These are phyloP conservation scores for Sarcomyxa edulis DNA, from an alignment of 768 basidiomycete species.

Conservation along the genomic window DNA sequence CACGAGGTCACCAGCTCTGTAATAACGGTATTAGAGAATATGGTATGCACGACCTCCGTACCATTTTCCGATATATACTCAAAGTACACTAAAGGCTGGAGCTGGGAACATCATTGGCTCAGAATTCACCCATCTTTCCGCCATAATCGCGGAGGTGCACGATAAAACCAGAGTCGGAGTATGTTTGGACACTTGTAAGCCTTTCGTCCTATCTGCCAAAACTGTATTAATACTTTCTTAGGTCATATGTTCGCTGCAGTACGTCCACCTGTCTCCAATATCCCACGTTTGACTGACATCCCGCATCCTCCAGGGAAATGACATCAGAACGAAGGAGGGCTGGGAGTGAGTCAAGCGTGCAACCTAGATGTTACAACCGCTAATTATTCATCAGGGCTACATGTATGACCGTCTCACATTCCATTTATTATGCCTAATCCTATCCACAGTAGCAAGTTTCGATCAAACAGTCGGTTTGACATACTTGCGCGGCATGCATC, in stretches of 20 bases:
- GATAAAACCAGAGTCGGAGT: conserved; percentile 76
- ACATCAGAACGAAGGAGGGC: conserved; percentile 65
- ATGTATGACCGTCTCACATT: conserved; percentile 17
- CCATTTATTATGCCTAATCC: not conserved
- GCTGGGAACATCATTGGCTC: conserved; percentile 76
- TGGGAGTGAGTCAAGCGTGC: conserved; percentile 55
- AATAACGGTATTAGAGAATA: conserved; percentile 74
- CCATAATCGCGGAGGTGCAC: conserved; percentile 64
- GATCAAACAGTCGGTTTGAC: conserved; percentile 61
- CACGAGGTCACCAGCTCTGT: conserved; percentile 56
- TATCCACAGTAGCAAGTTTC: conserved; percentile 50
- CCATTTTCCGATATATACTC: not conserved
- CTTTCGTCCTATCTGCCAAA: not conserved
- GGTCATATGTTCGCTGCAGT: conserved; percentile 80
- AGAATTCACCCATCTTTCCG: conserved; percentile 58
- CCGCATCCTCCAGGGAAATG: conserved; percentile 55
- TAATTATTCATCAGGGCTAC: conserved; percentile 14
- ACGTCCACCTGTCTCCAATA: conserved; percentile 13
- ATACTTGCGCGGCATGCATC: conserved; percentile 79
- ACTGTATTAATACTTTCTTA: conserved; percentile 16
- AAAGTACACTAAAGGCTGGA: conserved; percentile 49
- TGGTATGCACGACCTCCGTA: conserved; percentile 38
- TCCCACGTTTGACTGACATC: not conserved
- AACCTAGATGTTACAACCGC: not conserved
- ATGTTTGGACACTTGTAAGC: conserved; percentile 78